Percentiles rank a stretch among this genome's conserved stretches.
Evolutionary conservation across 768 basidiomycete genomes (phyloP).

Genomic region (Tricholoma bakamatsutake): DNA sequence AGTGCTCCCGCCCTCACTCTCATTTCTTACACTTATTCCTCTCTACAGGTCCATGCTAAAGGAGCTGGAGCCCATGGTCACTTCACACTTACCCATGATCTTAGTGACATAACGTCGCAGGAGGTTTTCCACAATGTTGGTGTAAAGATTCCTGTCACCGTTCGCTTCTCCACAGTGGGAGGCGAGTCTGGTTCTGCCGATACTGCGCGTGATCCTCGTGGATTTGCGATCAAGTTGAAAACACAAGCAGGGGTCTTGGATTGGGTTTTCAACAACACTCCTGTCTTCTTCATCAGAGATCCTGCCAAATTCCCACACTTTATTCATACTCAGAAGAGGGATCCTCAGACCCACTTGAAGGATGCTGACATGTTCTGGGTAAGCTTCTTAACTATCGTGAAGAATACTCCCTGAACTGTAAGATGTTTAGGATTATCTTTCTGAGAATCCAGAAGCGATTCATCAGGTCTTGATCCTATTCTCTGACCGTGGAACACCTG

Average conservation of each 20-base stretch:
- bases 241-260: constrained; percentile 91
- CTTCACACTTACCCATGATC: constrained; percentile 84
- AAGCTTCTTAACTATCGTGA: constrained; percentile 11
- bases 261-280: constrained; percentile 91
- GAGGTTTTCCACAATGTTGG: constrained; percentile 58
- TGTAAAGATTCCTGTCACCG: constrained; percentile 66
- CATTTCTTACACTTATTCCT: constrained; percentile 20
- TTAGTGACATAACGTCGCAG: constrained; percentile 77
- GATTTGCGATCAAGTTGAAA: constrained; percentile 85
- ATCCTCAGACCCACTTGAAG: constrained; percentile 89
- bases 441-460: constrained; percentile 83
- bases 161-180: constrained; percentile 91
- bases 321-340: constrained; percentile 89
- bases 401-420: constrained; percentile 16
- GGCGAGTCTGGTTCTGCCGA: constrained; percentile 88
- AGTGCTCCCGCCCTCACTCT: constrained; percentile 17
- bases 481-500: constrained; percentile 93
- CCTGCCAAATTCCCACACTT: constrained; percentile 90
- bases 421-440: constrained; percentile 68
- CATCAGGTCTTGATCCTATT: constrained; percentile 88
- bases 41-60: constrained; percentile 76
- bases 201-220: constrained; percentile 89
- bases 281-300: constrained; percentile 87
- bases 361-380: constrained; percentile 86
- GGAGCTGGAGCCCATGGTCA: constrained; percentile 91